Percentiles rank a stretch among this genome's conserved stretches.
Conservation (phyloP, 495 filamentous ascomycete genomes). For the Neurospora hispaniola region DNA sequence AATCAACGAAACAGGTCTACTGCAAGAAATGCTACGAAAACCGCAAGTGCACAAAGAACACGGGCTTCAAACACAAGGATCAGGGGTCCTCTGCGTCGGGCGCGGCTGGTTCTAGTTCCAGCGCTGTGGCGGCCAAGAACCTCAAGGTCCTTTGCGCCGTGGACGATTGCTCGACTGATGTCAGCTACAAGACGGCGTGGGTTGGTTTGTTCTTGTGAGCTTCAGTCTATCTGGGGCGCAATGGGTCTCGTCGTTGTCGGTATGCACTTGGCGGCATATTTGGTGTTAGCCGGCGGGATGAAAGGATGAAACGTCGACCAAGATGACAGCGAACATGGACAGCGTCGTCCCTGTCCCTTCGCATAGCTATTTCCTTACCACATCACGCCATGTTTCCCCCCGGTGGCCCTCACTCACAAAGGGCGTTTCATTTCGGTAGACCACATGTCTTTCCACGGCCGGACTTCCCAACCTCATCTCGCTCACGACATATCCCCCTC, state of each 20-base stretch:
- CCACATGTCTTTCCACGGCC: not conserved
- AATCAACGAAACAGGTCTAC: conserved; percentile 26
- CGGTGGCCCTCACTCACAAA: not conserved
- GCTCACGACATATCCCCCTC: no score
- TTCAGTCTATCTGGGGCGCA: not conserved
- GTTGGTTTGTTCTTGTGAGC: not conserved
- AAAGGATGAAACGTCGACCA: not conserved
- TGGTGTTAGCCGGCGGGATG: not conserved
- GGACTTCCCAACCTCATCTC: not conserved
- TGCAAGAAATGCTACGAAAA: conserved; percentile 35
- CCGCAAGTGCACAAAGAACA: conserved; percentile 18
- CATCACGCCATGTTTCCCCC: not conserved
- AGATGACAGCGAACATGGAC: not conserved
- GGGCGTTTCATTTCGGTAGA: not conserved
- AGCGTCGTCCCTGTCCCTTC: not conserved
- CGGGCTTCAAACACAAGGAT: conserved; percentile 6
- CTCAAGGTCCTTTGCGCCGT: conserved; percentile 28
- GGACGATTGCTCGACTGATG: conserved; percentile 31
- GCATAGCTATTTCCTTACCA: not conserved
- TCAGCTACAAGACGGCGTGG: conserved; percentile 2
- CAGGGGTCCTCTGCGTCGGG: not conserved
- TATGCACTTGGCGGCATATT: no score
- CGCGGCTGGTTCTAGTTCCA: conserved; percentile 9
- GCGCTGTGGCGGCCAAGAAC: not conserved
- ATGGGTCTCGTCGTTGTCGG: not conserved